Evolutionary conservation across 768 basidiomycete species (phyloP), one percentile per base, ranked within the genome.

Genomic region (Boletus huronensis): DNA sequence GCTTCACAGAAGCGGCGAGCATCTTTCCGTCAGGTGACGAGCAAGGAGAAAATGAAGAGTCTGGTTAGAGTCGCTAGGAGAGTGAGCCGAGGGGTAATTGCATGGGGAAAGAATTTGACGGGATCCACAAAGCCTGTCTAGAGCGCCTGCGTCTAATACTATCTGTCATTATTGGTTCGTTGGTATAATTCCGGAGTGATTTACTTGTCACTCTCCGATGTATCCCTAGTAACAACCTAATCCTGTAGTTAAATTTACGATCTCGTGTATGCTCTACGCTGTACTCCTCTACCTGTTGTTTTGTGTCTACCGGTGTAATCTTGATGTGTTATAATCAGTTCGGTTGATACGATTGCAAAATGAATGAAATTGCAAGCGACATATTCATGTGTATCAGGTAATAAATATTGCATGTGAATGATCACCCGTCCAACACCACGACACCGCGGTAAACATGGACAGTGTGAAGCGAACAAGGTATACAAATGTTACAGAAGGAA

Each of bases 21-120:
- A 11, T 59, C 69, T 47, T 29, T 57, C 36, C 59, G 55, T 43
- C 57, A 38, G 19, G 31, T 44, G 29, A 39, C 48, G 21, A 50
- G 49, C 51, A 62, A 54, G 14, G 58, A 52, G 29, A 65, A 58
- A 43, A 48, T 63, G 55, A 69, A 57, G 45, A 53, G 32, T 28
- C 43, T 70, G 19, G 59, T 58, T 36, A 52, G 43, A 39, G 57
- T 55, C 11, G 70, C 69, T 42, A 61, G 54, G 29, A 58, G 67
- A 45, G 40, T 66, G 48, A 72, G 69, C 42, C 66, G 57, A 25
- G 67, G 60, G 9, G 52, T 72, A n/a, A 31, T 69, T 19, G 51
- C 60, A 21, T 71, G 67, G 70, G 69, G 70, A 0, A 70, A 69
- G 51, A 57, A 56, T 35, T 52, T 70, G 45, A 46, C 69, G 13